Evolutionary conservation across 2,329 filamentous ascomycete genomes (phyloP).

Genomic region (Claviceps fusiformis): DNA sequence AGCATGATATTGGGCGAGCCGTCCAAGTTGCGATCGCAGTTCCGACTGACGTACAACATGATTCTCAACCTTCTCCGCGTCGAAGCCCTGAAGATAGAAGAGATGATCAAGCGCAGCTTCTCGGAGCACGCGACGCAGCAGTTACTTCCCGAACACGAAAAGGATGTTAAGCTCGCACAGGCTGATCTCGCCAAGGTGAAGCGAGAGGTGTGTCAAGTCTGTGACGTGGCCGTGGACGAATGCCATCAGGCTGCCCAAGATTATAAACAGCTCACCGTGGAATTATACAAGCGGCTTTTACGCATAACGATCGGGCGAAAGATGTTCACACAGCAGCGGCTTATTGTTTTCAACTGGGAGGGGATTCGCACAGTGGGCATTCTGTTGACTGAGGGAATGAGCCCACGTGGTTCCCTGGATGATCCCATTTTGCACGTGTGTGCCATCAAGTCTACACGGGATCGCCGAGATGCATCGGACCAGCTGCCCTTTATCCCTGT

Average conservation of each 20-base stretch:
- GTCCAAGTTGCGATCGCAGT: conserved; percentile 89
- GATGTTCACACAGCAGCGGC: conserved; percentile 60
- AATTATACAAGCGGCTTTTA: conserved; percentile 65
- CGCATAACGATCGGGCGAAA: conserved; percentile 71
- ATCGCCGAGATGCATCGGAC: conserved; percentile 66
- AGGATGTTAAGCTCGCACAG: conserved; percentile 82
- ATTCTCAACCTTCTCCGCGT: conserved; percentile 91
- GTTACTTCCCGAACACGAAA: conserved; percentile 85
- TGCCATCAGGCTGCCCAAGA: conserved; percentile 75
- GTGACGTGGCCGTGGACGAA: conserved; percentile 63
- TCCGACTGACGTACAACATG: conserved; percentile 98
- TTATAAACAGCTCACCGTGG: conserved; percentile 64
- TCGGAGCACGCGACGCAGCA: conserved; percentile 96
- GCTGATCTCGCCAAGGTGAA: conserved; percentile 85
- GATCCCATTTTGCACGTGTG: conserved; percentile 63
- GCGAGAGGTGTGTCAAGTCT: conserved; percentile 68
- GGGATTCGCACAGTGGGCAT: conserved; percentile 73
- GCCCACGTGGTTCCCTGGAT: conserved; percentile 39
- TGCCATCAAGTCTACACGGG: conserved; percentile 57
- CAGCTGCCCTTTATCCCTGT: conserved; percentile 67
- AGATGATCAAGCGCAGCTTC: conserved; percentile 99
- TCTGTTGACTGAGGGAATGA: conserved; percentile 61
- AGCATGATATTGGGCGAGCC: conserved; percentile 95
- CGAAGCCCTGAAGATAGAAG: conserved; percentile 94
- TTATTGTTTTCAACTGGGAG: conserved; percentile 77